Evolutionary conservation across 345 rosid species (phyloP), one percentile per base, ranked within the genome.

Genomic region (Brassica carinata): DNA sequence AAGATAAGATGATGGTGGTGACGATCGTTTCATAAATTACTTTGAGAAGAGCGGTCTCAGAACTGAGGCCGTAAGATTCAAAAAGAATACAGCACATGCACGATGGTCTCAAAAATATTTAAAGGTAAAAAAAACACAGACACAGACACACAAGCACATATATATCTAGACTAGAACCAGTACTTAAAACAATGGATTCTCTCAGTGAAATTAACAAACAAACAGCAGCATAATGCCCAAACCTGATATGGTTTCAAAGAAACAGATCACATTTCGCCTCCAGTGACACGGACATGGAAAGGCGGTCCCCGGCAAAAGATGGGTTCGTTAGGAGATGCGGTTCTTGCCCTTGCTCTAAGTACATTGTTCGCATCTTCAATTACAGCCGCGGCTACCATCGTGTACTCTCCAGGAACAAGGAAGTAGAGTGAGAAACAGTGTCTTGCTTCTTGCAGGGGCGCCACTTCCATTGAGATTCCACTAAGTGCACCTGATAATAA

Each of bases 261-360:
- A 58, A 55, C 30, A 38, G 26, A 74, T 77, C 64, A 58, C 87
- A 87, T 84, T 33, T 85, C 88, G n/a, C 89, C 85, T 26, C 98
- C 99, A 9, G 83, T 18, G 62, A 91, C 97, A 63, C 88, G 85
- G 48, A 94, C 84, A 69, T 88, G 97, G 65, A 91, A 96, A 3
- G 98, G 98, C 11, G 98, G 97, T 11, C 98, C 98, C n/a, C 96
- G 90, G 18, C 98, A 96, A 82, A 89, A 89, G 57, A 96, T 94
- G 4, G 98, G 94, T 81, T 96, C 98, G 29, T 92, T 94, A 7
- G 91, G 82, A 1, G 91, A 90, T 48, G 83, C 86, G 0, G 92
- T 87, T 83, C 82, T 88, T 13, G 99, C 98, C 55, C 98, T 87
- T 69, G 96, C 89, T 83, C 99, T 85, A 45, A 96, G 91, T 67